A percentile compares a stretch with the other conserved stretches of the same genome.
phyloP scores from a whole-genome alignment of 139 green algal species.

The Chlamydomonas applanata region DNA sequence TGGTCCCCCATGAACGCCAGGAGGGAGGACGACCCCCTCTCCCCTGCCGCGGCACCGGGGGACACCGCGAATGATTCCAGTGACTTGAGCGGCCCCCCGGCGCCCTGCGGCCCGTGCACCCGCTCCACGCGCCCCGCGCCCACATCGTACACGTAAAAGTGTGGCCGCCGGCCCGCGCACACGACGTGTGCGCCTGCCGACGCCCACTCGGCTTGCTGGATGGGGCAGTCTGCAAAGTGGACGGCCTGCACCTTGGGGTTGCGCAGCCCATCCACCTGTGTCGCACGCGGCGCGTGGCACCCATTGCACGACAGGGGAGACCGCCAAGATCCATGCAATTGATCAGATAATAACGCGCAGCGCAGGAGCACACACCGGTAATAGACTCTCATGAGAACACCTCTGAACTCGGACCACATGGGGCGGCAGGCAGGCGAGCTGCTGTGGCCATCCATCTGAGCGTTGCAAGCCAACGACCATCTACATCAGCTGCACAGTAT shows the following conservation, averaged over 20 bases:
- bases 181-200: conserved; percentile 58
- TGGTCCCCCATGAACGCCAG: conserved; percentile 83
- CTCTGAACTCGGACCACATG: too few relatives aligned
- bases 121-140: conserved; percentile 53
- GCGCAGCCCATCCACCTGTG: conserved; percentile 70
- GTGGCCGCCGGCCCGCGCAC: conserved; percentile 66
- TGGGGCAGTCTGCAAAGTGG: conserved; percentile 84
- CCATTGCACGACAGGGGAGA: too few relatives aligned
- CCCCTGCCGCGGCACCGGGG: conserved; percentile 20
- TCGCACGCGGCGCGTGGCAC: too few relatives aligned
- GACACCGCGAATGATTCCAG: conserved; percentile 76
- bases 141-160: conserved; percentile 90
- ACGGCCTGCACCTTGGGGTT: conserved; percentile 84
- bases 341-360: too few relatives aligned
- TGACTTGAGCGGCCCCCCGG: conserved; percentile 40
- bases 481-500: too few relatives aligned
- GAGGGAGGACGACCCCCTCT: conserved; percentile 19
- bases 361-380: too few relatives aligned
- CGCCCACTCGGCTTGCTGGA: conserved; percentile 80
- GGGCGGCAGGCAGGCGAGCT: too few relatives aligned
- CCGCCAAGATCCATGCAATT: too few relatives aligned
- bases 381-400: too few relatives aligned
- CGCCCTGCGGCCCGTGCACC: conserved; percentile 38
- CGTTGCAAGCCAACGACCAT: too few relatives aligned
- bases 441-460: too few relatives aligned